These are phyloP conservation scores for Polytrichum commune DNA, from an alignment of 225 moss, liverwort and hornwort species.

Conservation along the genomic window DNA sequence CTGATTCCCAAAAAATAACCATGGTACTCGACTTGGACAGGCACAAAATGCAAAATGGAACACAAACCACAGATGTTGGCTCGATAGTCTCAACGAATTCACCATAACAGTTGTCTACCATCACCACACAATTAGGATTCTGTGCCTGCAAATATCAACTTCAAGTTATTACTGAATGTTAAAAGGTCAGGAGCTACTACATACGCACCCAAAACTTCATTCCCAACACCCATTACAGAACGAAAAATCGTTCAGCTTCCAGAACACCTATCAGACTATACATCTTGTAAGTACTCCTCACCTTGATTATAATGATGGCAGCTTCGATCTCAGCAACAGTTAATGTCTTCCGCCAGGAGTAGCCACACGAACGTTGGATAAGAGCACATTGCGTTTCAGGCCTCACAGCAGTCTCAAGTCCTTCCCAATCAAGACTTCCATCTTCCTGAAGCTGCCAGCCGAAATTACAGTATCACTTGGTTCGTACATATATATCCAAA, in stretches of 20 bases:
- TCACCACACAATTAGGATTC: constrained; percentile 70
- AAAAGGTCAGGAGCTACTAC: neutral
- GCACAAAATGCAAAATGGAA: neutral
- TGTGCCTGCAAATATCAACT: constrained; percentile 51
- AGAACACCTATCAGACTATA: too few relatives aligned
- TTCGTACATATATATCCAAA: too few relatives aligned
- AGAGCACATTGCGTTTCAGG: constrained; percentile 87
- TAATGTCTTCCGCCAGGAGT: constrained; percentile 92
- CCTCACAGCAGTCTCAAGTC: constrained; percentile 58
- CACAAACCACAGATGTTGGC: constrained; percentile 81
- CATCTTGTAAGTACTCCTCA: constrained; percentile 14
- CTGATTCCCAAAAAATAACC: neutral
- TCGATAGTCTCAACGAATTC: constrained; percentile 85
- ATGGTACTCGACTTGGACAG: neutral
- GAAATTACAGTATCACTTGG: too few relatives aligned
- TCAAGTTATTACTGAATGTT: neutral
- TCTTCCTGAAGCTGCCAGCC: constrained; percentile 57
- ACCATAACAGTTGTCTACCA: constrained; percentile 96
- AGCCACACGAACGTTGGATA: constrained; percentile 93
- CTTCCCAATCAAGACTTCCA: constrained; percentile 83
- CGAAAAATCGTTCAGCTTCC: too few relatives aligned
- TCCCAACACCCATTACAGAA: too few relatives aligned
- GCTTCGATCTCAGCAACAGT: constrained; percentile 81
- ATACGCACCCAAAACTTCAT: too few relatives aligned
- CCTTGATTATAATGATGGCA: constrained; percentile 79